These are phyloP conservation scores for Pseudonitzschia multistriata DNA, from an alignment of 108 stramenopile genomes.

Conservation along the genomic window DNA sequence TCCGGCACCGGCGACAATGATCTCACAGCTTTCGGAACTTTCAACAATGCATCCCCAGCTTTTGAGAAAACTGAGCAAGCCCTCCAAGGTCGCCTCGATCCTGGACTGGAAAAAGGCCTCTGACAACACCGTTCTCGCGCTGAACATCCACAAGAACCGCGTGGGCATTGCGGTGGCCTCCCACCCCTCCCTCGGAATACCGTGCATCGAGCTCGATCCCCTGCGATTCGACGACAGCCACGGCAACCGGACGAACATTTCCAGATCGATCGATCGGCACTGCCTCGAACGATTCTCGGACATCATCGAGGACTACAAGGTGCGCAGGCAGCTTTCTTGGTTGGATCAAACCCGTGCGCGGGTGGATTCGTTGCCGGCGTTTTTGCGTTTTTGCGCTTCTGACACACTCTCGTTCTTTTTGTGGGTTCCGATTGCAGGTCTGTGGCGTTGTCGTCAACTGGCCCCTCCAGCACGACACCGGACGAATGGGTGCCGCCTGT, in stretches of 20 bases:
- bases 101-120: constrained; percentile 18
- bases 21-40: too few relatives aligned
- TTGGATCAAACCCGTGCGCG: too few relatives aligned
- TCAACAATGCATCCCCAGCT: constrained; percentile 12
- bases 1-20: too few relatives aligned
- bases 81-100: constrained; percentile 18
- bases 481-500: constrained; percentile 41
- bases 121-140: constrained; percentile 9
- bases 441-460: constrained; percentile 49
- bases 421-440: neutral
- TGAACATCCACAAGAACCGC: constrained; percentile 35
- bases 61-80: constrained; percentile 17
- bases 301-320: constrained; percentile 31
- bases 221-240: constrained; percentile 21
- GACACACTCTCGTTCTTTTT: neutral
- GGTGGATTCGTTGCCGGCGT: neutral
- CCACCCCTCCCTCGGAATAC: constrained; percentile 21
- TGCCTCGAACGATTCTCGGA: constrained; percentile 21
- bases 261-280: constrained; percentile 10
- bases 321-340: too few relatives aligned
- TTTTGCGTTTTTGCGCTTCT: neutral
- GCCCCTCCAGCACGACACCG: constrained; percentile 43
- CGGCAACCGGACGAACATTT: neutral
- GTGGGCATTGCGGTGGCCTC: constrained; percentile 32
- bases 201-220: constrained; percentile 27